These are phyloP conservation scores for Sporobolomyces roseus DNA, from an alignment of 768 basidiomycete genomes.

Conservation along the genomic window DNA sequence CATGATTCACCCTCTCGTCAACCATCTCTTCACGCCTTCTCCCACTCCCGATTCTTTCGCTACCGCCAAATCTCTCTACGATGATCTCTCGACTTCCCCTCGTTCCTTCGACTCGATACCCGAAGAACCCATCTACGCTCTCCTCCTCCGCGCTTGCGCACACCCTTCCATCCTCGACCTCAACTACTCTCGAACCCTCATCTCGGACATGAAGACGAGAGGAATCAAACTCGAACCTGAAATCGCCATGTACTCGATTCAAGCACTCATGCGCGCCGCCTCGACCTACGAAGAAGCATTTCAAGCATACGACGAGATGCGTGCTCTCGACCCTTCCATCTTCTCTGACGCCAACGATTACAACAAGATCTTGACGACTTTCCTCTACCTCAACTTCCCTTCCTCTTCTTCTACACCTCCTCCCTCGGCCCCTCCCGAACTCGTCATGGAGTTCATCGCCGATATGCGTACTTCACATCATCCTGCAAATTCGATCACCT, in stretches of 20 bases:
- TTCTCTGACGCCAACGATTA: constrained; percentile 37
- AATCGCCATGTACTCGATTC: constrained; percentile 57
- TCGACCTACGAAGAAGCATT: constrained; percentile 61
- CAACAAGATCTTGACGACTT: constrained; percentile 50
- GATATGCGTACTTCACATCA: constrained; percentile 40
- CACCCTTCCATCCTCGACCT: constrained; percentile 29
- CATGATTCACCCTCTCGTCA: constrained; percentile 40
- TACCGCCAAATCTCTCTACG: constrained; percentile 35
- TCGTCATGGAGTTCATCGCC: constrained; percentile 54
- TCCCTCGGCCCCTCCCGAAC: constrained; percentile 52
- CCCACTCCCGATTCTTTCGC: constrained; percentile 2
- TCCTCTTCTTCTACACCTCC: constrained; percentile 49
- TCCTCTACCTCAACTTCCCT: constrained; percentile 63
- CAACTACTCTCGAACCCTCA: constrained; percentile 48
- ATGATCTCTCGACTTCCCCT: constrained; percentile 30
- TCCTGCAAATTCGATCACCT: constrained; percentile 30
- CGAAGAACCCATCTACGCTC: constrained; percentile 29
- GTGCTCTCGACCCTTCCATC: constrained; percentile 44
- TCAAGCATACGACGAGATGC: constrained; percentile 56
- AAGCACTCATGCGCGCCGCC: constrained; percentile 65
- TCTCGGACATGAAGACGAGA: constrained; percentile 65
- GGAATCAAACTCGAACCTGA: constrained; percentile 55
- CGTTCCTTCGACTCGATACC: constrained; percentile 6
- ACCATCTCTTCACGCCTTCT: constrained; percentile 6
- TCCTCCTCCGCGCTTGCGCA: constrained; percentile 40